Base-by-base conservation (phyloP, 371 early-diverging fungal genomes). In the Vairimorpha ceranae region DNA sequence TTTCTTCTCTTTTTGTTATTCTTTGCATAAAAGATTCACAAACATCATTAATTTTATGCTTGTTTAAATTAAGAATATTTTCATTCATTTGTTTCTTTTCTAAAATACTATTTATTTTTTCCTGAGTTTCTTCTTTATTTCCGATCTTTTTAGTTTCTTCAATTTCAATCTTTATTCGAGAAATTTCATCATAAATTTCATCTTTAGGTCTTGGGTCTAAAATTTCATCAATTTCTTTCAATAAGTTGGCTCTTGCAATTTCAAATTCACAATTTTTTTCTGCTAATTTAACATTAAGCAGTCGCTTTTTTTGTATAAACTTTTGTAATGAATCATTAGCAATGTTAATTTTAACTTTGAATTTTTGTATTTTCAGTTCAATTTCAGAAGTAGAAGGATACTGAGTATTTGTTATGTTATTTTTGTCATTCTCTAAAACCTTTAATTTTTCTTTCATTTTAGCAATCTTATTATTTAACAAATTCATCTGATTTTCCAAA, bases 1-100 rank as follows among this genome's bases (percentile, higher is more conserved):
- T 61, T 19, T 73, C 51, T 32, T 84, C 83, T 63, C 82, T 68
- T 67, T 78, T 81, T 17, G 48, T 25, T 41, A 76, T 70, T 72
- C 85, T 59, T 43, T 63, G 30, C 23, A 48, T 30, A 2, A 76
- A 74, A 6, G 63, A 48, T n/a, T 60, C 52, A 33, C 56, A 56
- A 45, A 76, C 43, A 12, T 71, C 65, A 33, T 70, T 21, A 14
- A 80, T 75, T 27, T 67, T 72, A 17, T 56, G 19, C 12, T 76
- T 25, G 30, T 74, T 76, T 45, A 66, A 38, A 6, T 23, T 8
- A 7, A 76, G 67, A 45, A 77, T 66, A 12, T 46, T 38, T 41
- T 51, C 65, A 32, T 67, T 67, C 10, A 48, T 29, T 27, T 69
- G 43, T 52, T 74, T 78, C 41, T 63, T 41, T 6, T 29, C 58